A percentile compares a stretch with the other conserved stretches of the same genome.
phyloP scores from a whole-genome alignment of 352 stramenopile genomes.

The Phytophthora meadii region DNA sequence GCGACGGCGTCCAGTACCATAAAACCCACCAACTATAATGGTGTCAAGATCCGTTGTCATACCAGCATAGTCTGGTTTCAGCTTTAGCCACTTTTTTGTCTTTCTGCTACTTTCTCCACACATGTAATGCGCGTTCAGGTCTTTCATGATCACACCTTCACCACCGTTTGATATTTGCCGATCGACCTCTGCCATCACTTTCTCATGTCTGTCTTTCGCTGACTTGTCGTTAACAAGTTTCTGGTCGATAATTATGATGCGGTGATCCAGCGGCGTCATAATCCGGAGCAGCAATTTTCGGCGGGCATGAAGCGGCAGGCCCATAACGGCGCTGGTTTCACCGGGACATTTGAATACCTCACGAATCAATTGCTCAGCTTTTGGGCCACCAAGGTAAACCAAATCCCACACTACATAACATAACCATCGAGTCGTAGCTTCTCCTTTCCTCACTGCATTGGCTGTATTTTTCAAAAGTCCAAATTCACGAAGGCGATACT shows the following conservation, averaged over 20 bases:
- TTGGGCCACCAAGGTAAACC: slow-evolving; percentile 64
- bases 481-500: slow-evolving; percentile 81
- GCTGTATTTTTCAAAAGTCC: slow-evolving; percentile 84
- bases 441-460: slow-evolving; percentile 56
- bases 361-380: slow-evolving; percentile 58
- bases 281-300: slow-evolving; percentile 70
- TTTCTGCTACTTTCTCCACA: slow-evolving; percentile 82
- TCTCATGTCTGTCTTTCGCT: slow-evolving; percentile 77
- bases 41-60: slow-evolving; percentile 87
- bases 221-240: slow-evolving; percentile 78
- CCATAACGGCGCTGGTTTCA: slow-evolving; percentile 74
- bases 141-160: slow-evolving; percentile 87
- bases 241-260: slow-evolving; percentile 82
- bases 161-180: slow-evolving; percentile 73
- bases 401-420: slow-evolving; percentile 90
- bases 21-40: slow-evolving; percentile 85
- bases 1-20: slow-evolving; percentile 74
- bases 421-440: slow-evolving; percentile 75
- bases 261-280: slow-evolving; percentile 74
- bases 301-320: slow-evolving; percentile 67
- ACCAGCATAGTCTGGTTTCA: slow-evolving; percentile 88
- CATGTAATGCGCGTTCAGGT: slow-evolving; percentile 90
- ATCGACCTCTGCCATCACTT: slow-evolving; percentile 86
- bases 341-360: slow-evolving; percentile 71
- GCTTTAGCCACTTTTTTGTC: slow-evolving; percentile 87